Conservation (phyloP, 352 stramenopile species). For the Phytophthora pistaciae region DNA sequence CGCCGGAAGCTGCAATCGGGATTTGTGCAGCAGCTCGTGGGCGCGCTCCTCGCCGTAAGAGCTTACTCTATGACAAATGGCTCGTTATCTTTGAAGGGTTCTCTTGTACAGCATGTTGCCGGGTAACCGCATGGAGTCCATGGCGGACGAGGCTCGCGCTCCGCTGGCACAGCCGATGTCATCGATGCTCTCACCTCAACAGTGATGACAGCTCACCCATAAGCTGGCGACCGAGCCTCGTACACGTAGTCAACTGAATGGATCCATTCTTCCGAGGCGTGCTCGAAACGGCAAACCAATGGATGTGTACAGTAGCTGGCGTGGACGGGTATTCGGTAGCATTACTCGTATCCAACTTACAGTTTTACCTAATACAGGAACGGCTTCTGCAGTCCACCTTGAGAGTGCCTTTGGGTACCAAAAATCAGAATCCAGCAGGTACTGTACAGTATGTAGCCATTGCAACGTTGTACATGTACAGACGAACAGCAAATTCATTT, state of each 20-base stretch:
- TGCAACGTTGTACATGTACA: neutral
- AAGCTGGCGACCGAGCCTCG: neutral
- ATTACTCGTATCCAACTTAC: too few species aligned
- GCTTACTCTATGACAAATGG: too few species aligned
- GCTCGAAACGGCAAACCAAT: neutral
- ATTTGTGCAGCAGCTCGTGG: neutral
- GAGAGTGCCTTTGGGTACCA: neutral
- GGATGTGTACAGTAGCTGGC: neutral
- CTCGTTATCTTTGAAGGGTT: neutral
- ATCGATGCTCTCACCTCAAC: neutral
- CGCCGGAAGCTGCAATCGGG: neutral
- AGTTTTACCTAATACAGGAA: too few species aligned
- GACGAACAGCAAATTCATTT: slow-evolving; percentile 17
- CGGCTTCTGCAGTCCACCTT: too few species aligned
- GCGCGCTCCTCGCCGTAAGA: neutral
- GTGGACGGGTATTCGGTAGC: neutral
- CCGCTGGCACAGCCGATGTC: neutral
- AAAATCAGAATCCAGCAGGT: neutral
- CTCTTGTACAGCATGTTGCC: neutral
- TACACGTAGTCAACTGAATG: neutral
- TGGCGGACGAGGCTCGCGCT: neutral
- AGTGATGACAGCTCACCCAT: neutral
- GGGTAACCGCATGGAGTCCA: neutral
- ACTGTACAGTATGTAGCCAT: neutral
- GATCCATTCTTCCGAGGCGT: neutral